Conservation (phyloP, 331 rosid genomes). For the Arachis monticola region DNA sequence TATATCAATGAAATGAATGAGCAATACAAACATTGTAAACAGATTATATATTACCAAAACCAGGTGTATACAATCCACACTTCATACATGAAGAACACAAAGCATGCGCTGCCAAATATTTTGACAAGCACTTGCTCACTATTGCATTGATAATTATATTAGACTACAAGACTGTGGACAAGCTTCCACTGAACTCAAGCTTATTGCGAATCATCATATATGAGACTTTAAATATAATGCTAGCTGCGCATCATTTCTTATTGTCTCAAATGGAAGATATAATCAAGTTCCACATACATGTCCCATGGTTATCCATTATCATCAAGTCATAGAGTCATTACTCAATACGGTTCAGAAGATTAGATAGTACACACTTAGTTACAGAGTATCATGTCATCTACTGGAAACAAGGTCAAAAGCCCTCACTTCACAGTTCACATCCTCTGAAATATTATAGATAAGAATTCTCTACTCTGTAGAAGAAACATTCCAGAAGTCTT, state of each 20-base stretch:
- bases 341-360: slow-evolving; percentile 13
- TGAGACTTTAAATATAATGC: slow-evolving; percentile 17
- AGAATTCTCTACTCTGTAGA: not conserved
- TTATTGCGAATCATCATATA: slow-evolving; percentile 4
- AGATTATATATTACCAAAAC: slow-evolving; percentile 10
- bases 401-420: slow-evolving; percentile 10
- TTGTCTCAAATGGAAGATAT: slow-evolving; percentile 6
- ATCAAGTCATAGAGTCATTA: slow-evolving; percentile 4
- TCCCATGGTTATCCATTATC: not conserved
- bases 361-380: not conserved
- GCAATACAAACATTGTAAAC: slow-evolving; percentile 7
- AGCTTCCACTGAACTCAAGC: slow-evolving; percentile 22
- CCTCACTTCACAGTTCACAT: not conserved
- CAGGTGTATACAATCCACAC: slow-evolving; percentile 8
- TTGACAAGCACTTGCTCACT: slow-evolving; percentile 7
- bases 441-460: slow-evolving; percentile 6
- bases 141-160: slow-evolving; percentile 20
- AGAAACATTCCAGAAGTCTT: not conserved
- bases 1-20: slow-evolving; percentile 10
- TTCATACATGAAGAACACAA: slow-evolving; percentile 25
- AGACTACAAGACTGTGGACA: slow-evolving; percentile 26
- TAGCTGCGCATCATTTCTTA: slow-evolving; percentile 15
- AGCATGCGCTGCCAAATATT: not conserved
- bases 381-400: not conserved
- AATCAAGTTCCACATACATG: slow-evolving; percentile 4